Evolutionary conservation across 83 land plant species (phyloP).

Genomic region (Diphasiastrum complanatum): DNA sequence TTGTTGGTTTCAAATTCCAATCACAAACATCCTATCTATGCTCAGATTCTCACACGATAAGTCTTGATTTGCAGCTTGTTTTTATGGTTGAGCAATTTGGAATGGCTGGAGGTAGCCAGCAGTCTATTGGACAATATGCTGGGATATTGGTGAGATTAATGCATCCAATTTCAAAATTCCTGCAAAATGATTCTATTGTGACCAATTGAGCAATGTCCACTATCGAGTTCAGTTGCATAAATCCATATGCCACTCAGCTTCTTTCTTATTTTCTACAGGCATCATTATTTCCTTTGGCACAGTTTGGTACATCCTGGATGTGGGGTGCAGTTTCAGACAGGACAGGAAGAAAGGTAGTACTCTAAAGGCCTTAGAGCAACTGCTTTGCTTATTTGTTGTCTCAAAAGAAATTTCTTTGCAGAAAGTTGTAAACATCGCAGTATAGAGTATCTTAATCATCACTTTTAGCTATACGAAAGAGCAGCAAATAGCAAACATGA

Average conservation of each 20-base stretch:
- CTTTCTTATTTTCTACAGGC: constrained; percentile 15
- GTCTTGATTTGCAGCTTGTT: constrained; percentile 21
- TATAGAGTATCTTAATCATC: too few species aligned
- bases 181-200: too few species aligned
- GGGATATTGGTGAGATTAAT: constrained; percentile 32
- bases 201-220: too few species aligned
- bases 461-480: not conserved
- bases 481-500: too few species aligned
- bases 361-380: not conserved
- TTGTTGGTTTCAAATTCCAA: too few species aligned
- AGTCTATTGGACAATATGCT: constrained; percentile 25
- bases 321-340: constrained; percentile 32
- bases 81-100: constrained; percentile 32
- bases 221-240: too few species aligned
- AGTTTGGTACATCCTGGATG: constrained; percentile 24
- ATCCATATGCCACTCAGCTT: too few species aligned
- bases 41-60: too few species aligned
- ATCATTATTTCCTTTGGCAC: constrained; percentile 30
- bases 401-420: not conserved
- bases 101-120: constrained; percentile 9
- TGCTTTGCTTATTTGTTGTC: not conserved
- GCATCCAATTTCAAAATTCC: too few species aligned
- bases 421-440: too few species aligned
- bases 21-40: too few species aligned
- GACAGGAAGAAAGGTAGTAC: constrained; percentile 33